Evolutionary conservation across 1,139 yeast genomes (phyloP).

Genomic region (Lodderomyces margitis): DNA sequence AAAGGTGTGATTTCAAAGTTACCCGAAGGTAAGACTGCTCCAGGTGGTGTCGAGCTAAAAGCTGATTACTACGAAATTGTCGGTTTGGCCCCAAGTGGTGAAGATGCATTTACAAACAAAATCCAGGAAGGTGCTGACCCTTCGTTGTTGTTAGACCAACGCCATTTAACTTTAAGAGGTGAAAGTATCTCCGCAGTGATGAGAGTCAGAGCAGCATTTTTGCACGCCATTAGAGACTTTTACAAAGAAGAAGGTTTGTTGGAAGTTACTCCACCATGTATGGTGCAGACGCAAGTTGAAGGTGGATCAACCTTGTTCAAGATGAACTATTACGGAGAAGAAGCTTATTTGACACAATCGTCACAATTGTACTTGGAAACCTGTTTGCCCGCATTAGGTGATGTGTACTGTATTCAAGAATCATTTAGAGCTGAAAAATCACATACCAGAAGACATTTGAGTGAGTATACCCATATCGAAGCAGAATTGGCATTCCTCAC

Average conservation of each 20-base stretch:
- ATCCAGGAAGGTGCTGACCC: constrained; percentile 95
- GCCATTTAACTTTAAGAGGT: constrained; percentile 94
- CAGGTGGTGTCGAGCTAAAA: constrained; percentile 93
- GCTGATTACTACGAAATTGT: constrained; percentile 87
- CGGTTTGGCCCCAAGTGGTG: constrained; percentile 96
- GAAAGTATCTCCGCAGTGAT: constrained; percentile 91
- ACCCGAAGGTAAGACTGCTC: constrained; percentile 96
- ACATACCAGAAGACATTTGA: constrained; percentile 96
- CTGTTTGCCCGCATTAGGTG: constrained; percentile 93
- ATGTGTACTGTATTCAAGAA: constrained; percentile 96
- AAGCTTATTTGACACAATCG: constrained; percentile 94
- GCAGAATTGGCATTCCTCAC: constrained; percentile 85
- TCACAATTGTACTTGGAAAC: constrained; percentile 97
- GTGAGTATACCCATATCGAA: constrained; percentile 96
- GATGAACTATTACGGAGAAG: constrained; percentile 94
- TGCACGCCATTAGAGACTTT: constrained; percentile 72
- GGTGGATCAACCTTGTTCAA: constrained; percentile 97
- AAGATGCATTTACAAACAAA: constrained; percentile 91
- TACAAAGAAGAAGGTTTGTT: constrained; percentile 71
- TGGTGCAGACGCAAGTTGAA: constrained; percentile 99
- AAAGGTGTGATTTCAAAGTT: constrained; percentile 79
- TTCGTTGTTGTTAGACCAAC: constrained; percentile 84
- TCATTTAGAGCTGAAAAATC: constrained; percentile 99
- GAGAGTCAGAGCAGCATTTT: constrained; percentile 86
- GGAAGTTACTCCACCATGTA: constrained; percentile 98